Evolutionary conservation across 805 yeast genomes (phyloP).

Genomic region (Sugiyamaella boreocaroliniensis): DNA sequence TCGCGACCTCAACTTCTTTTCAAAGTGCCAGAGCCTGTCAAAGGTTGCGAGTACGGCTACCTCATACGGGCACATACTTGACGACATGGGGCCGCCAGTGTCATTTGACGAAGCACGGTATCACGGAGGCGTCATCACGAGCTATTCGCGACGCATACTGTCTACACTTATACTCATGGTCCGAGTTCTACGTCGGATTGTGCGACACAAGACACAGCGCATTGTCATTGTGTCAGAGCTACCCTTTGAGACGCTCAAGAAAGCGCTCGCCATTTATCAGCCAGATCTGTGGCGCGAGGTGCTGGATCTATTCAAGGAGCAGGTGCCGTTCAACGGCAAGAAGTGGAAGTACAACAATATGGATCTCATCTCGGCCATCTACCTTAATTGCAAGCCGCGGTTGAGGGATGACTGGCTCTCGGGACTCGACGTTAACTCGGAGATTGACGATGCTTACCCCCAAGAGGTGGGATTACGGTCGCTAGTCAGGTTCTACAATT

Average conservation of each 20-base stretch:
- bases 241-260: conserved; percentile 56
- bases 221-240: conserved; percentile 51
- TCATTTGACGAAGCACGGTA: background rate
- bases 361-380: conserved; percentile 87
- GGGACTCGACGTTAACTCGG: conserved; percentile 71
- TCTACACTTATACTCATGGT: conserved; percentile 42
- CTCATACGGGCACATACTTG: background rate
- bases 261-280: conserved; percentile 55
- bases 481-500: conserved; percentile 68
- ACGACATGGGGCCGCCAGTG: background rate
- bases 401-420: conserved; percentile 83
- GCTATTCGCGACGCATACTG: conserved; percentile 21
- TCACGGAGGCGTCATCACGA: background rate
- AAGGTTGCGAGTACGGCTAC: background rate
- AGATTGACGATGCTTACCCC: conserved; percentile 68
- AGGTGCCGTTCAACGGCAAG: conserved; percentile 85
- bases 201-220: conserved; percentile 68
- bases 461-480: conserved; percentile 83
- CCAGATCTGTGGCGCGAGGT: conserved; percentile 59
- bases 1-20: conserved; percentile 19
- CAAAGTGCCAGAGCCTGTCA: conserved; percentile 18
- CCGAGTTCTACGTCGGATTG: conserved; percentile 47
- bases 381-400: conserved; percentile 62
- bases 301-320: conserved; percentile 64
- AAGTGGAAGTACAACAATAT: conserved; percentile 91